Base-by-base conservation (phyloP, 2,329 filamentous ascomycete genomes). In the Cladosporium austrohemisphaericum region DNA sequence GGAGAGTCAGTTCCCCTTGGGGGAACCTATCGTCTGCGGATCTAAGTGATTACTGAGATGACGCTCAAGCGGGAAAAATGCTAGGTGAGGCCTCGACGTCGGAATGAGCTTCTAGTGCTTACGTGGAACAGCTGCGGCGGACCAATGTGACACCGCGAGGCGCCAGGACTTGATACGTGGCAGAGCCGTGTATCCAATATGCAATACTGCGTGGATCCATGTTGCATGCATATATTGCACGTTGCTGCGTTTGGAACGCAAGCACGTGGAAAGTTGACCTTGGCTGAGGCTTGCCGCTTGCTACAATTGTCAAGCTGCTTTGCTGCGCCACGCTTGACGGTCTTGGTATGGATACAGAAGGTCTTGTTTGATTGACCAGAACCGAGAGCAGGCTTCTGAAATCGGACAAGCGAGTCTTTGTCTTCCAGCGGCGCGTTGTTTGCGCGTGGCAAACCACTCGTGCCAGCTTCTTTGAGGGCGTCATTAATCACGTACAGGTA, bases 291-390 rank as follows among this genome's bases (percentile, higher is more conserved):
- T 41, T 28, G 23, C 38, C 6, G 38, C 26, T 31, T 41, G 38
- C 38, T 41, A 41, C 38, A n/a, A 41, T 31, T 13, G 38, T 41
- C 38, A 41, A 41, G 38, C 38, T 26, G 6, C 25, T 26, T 28
- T 41, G 38, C 38, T 41, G 38, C 38, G 38, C 38, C 38, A 41
- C 38, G 38, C 38, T 41, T 41, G 38, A 19, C 13, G 10, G 26
- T 41, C 38, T 41, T 41, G 38, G 38, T 41, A 41, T 41, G 26
- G 38, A 31, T 14, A 19, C 18, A 18, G 3, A n/a, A 5, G 25
- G 38, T 28, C 38, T 31, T 41, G 38, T 20, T 41, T 23, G 9
- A 13, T 8, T n/a, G 10, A 19, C 25, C 38, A 41, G 31, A 26
- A 41, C 38, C 2, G 26, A 41, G 25, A 13, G n/a, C 3, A 14